phyloP scores from a whole-genome alignment of 306 rosid genomes.

The Medicago arabica region DNA sequence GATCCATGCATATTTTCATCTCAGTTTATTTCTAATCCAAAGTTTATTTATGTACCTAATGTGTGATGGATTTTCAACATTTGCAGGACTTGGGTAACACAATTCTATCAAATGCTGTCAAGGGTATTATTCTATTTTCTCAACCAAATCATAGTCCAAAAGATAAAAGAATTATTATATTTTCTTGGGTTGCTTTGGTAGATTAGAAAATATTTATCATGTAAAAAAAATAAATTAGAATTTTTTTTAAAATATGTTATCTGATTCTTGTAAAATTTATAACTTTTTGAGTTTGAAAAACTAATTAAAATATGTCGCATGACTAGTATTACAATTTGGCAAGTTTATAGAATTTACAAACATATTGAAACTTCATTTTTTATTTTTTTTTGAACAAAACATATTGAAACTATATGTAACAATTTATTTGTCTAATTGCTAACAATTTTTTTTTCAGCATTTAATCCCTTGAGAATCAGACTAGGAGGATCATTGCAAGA shows the following conservation, averaged over 20 bases:
- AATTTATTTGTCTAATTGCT: constrained; percentile 1
- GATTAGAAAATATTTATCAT: neutral
- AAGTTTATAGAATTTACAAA: no score
- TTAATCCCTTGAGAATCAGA: constrained; percentile 63
- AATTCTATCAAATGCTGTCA: constrained; percentile 57
- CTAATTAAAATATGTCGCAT: neutral
- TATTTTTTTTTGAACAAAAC: no score
- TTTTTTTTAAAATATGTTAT: no score
- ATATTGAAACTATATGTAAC: no score
- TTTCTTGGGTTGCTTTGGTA: neutral
- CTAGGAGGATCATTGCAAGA: constrained; percentile 79
- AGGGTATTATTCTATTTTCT: constrained; percentile 47
- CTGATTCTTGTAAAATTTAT: neutral
- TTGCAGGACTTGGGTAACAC: constrained; percentile 62
- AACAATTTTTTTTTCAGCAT: constrained; percentile 42
- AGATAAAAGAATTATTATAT: neutral
- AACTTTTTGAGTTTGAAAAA: neutral
- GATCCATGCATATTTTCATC: neutral
- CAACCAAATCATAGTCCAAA: neutral
- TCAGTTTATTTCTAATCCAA: neutral
- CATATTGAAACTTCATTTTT: no score
- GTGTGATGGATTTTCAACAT: neutral
- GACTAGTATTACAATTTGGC: no score
- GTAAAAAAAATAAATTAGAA: no score
- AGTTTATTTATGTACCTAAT: neutral